Percentiles rank a stretch among this genome's conserved stretches.
These are phyloP conservation scores for Arctium lappa DNA, from an alignment of 129 eudicot genomes.

Conservation along the genomic window DNA sequence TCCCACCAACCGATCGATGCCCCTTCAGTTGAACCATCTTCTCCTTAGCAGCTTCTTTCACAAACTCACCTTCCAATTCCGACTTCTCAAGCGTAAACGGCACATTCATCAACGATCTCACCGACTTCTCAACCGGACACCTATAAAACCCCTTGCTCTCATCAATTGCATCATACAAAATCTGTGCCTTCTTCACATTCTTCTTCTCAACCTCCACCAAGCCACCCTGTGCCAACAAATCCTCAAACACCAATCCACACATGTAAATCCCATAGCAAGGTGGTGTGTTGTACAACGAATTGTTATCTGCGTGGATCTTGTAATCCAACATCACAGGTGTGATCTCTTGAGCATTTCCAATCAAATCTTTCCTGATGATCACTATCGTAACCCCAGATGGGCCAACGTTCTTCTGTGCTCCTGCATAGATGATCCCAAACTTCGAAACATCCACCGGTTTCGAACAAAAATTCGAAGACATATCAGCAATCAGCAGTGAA, in stretches of 20 bases:
- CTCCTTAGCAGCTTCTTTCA: slow-evolving; percentile 85
- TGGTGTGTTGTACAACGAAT: slow-evolving; percentile 83
- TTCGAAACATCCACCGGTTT: slow-evolving; percentile 81
- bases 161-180: slow-evolving; percentile 86
- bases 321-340: slow-evolving; percentile 96
- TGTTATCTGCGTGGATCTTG: slow-evolving; percentile 90
- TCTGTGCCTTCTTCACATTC: slow-evolving; percentile 56
- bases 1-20: slow-evolving; percentile 95
- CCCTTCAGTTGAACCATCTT: slow-evolving; percentile 96
- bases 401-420: slow-evolving; percentile 94
- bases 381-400: slow-evolving; percentile 93
- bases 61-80: slow-evolving; percentile 75
- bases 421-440: slow-evolving; percentile 90
- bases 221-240: slow-evolving; percentile 89
- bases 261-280: slow-evolving; percentile 93
- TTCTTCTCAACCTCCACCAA: slow-evolving; percentile 87
- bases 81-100: slow-evolving; percentile 84
- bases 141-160: slow-evolving; percentile 77
- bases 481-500: slow-evolving; percentile 70
- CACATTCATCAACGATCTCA: slow-evolving; percentile 97
- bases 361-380: slow-evolving; percentile 74
- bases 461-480: slow-evolving; percentile 94
- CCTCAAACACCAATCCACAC: slow-evolving; percentile 97
- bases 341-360: slow-evolving; percentile 76
- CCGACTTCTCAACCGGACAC: slow-evolving; percentile 87